Evolutionary conservation across 768 basidiomycete species (phyloP).

Genomic region (Punctularia strigosozonata): DNA sequence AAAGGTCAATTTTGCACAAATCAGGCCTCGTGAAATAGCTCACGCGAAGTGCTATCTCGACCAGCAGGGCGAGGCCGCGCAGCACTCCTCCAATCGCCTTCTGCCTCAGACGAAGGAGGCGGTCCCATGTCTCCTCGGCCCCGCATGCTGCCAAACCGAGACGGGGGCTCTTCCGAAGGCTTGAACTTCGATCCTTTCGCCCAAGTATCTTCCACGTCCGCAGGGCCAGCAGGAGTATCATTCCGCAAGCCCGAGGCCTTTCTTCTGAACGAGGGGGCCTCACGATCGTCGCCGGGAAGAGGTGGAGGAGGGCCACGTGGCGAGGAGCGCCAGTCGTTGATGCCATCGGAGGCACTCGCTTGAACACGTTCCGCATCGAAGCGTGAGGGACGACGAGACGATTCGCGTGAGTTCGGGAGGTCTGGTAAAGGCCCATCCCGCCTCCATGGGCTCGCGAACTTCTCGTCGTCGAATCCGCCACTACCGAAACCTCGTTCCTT

Average conservation of each 20-base stretch:
- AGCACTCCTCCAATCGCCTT: constrained; percentile 61
- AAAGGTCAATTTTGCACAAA: constrained; percentile 8
- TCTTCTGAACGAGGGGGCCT: constrained; percentile 36
- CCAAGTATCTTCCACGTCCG: constrained; percentile 78
- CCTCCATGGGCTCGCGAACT: constrained; percentile 79
- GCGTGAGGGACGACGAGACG: constrained; percentile 59
- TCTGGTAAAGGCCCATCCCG: constrained; percentile 80
- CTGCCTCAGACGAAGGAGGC: constrained; percentile 32
- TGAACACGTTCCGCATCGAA: constrained; percentile 30
- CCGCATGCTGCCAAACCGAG: constrained; percentile 33
- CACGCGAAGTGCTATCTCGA: constrained; percentile 51
- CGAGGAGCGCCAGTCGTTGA: constrained; percentile 58
- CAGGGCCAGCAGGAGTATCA: constrained; percentile 27
- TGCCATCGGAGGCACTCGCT: constrained; percentile 46
- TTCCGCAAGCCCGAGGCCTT: constrained; percentile 40
- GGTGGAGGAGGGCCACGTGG: constrained; percentile 23
- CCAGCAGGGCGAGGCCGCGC: constrained; percentile 29
- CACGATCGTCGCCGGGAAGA: constrained; percentile 27
- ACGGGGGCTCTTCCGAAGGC: constrained; percentile 28
- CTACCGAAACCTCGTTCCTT: constrained; percentile 61
- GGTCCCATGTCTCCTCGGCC: constrained; percentile 45
- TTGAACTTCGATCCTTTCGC: constrained; percentile 65
- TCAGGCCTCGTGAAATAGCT: too few relatives aligned
- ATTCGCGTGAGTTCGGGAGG: constrained; percentile 44
- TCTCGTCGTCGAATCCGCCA: constrained; percentile 61